Conservation (phyloP, 352 stramenopile genomes). For the Achlya hypogyna region DNA sequence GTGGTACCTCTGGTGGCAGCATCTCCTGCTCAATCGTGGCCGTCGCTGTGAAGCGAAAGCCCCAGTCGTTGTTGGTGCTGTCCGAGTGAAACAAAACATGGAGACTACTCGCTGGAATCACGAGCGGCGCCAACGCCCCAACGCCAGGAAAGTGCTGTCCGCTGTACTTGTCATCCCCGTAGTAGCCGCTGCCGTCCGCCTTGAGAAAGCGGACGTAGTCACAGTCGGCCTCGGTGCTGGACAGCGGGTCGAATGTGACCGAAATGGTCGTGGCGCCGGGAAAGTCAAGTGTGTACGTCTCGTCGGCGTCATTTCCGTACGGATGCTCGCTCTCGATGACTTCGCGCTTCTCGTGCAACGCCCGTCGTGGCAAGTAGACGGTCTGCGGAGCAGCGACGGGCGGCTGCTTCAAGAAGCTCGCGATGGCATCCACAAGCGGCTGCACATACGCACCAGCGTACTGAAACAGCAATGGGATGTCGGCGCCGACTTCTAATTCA, state of each 20-base stretch:
- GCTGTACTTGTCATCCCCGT: slow-evolving; percentile 65
- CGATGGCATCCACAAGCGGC: background rate
- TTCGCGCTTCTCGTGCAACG: slow-evolving; percentile 52
- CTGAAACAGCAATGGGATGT: slow-evolving; percentile 12
- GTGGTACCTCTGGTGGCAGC: slow-evolving; percentile 46
- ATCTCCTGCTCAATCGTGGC: slow-evolving; percentile 44
- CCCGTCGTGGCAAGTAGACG: slow-evolving; percentile 29
- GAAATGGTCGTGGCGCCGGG: slow-evolving; percentile 54
- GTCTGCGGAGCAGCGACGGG: slow-evolving; percentile 41
- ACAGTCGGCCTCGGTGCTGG: slow-evolving; percentile 49
- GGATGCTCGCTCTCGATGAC: slow-evolving; percentile 72
- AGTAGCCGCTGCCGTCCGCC: slow-evolving; percentile 5
- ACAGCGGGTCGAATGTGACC: slow-evolving; percentile 74
- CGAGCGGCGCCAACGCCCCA: slow-evolving; percentile 38
- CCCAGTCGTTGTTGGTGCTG: slow-evolving; percentile 50
- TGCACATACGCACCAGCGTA: slow-evolving; percentile 18
- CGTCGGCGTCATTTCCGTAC: slow-evolving; percentile 48
- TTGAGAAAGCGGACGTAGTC: slow-evolving; percentile 74
- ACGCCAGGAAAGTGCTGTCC: slow-evolving; percentile 61
- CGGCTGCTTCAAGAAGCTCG: slow-evolving; percentile 30
- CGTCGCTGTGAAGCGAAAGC: slow-evolving; percentile 69
- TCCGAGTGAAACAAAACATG: slow-evolving; percentile 71
- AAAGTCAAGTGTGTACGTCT: slow-evolving; percentile 57
- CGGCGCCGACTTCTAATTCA: slow-evolving; percentile 36
- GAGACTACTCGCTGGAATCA: slow-evolving; percentile 51